Evolutionary conservation across 1,284 basidiomycete species (phyloP), one percentile per base, ranked within the genome.

Genomic region (Ceratobasidium sp.): DNA sequence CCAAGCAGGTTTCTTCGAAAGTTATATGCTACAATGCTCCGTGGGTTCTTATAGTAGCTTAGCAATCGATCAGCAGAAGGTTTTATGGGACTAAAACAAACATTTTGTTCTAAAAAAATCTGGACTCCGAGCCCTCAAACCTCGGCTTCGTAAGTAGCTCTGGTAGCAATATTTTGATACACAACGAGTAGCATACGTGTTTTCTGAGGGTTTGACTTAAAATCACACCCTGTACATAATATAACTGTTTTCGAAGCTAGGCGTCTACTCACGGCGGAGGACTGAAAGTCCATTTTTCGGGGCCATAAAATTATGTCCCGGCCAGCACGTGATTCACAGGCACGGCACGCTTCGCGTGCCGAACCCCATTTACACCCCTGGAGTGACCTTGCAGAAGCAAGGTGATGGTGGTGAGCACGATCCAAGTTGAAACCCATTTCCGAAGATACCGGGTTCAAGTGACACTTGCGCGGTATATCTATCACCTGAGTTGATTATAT

Each of bases 311-410:
- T n/a, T n/a, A 20, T 55, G n/a, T 23, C 7, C 12, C 7, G 20
- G 20, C 53, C 53, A 55, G 53, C 53, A 55, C 53, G 53, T 55
- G 53, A 55, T 55, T 55, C 53, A 20, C 53, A 55, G 53, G 53
- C 53, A 55, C 53, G 53, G 53, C 53, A 55, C 18, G 53, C 53
- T 55, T 55, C 53, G 18, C 53, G 53, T 55, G 53, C 53, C 53
- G 18, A 55, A 4, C 53, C 53, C 18, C 53, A 55, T n/a, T n/a
- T n/a, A n/a, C n/a, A n/a, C n/a, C n/a, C n/a, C n/a, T n/a, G n/a
- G n/a, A n/a, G n/a, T n/a, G n/a, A n/a, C n/a, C n/a, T n/a, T n/a
- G n/a, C n/a, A n/a, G n/a, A n/a, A n/a, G n/a, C n/a, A n/a, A n/a
- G n/a, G n/a, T n/a, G n/a, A n/a, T n/a, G n/a, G n/a, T n/a, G n/a